Evolutionary conservation across 139 green algal genomes (phyloP).

Genomic region (Haematococcus sp.): DNA sequence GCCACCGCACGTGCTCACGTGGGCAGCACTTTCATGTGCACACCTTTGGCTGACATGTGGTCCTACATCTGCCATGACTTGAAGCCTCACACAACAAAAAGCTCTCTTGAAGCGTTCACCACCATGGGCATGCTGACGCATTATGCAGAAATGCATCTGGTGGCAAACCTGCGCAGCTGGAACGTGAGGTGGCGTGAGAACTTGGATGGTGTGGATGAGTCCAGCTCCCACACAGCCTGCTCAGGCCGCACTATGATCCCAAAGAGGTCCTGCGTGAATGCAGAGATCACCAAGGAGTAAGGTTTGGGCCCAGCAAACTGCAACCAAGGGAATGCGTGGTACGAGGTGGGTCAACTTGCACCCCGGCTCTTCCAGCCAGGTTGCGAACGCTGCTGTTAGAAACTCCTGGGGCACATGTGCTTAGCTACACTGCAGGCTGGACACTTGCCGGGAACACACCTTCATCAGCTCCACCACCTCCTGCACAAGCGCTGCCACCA

Average conservation of each 20-base stretch:
- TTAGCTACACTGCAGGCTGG: too few relatives aligned
- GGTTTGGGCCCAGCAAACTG: too few relatives aligned
- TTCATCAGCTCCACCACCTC: slow-evolving; percentile 22
- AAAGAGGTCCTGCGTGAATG: slow-evolving; percentile 3
- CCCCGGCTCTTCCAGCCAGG: neutral
- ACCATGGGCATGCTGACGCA: too few relatives aligned
- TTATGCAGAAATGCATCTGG: slow-evolving; percentile 22
- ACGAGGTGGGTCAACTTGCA: neutral
- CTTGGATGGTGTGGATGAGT: slow-evolving; percentile 64
- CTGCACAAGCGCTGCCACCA: slow-evolving; percentile 60
- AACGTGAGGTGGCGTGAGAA: slow-evolving; percentile 76
- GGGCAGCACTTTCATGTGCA: too few relatives aligned
- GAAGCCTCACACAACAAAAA: too few relatives aligned
- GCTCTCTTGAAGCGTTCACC: too few relatives aligned
- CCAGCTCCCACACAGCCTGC: slow-evolving; percentile 56
- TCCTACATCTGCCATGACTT: too few relatives aligned
- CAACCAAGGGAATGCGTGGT: too few relatives aligned
- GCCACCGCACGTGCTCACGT: neutral
- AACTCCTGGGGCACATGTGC: too few relatives aligned
- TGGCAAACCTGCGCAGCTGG: slow-evolving; percentile 45
- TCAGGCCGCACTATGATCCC: neutral
- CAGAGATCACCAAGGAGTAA: too few relatives aligned
- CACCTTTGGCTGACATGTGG: too few relatives aligned
- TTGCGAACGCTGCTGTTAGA: neutral
- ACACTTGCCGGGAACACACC: too few relatives aligned